These are phyloP conservation scores for Ascosphaera aggregata DNA, from an alignment of 2,329 filamentous ascomycete genomes.

Conservation along the genomic window DNA sequence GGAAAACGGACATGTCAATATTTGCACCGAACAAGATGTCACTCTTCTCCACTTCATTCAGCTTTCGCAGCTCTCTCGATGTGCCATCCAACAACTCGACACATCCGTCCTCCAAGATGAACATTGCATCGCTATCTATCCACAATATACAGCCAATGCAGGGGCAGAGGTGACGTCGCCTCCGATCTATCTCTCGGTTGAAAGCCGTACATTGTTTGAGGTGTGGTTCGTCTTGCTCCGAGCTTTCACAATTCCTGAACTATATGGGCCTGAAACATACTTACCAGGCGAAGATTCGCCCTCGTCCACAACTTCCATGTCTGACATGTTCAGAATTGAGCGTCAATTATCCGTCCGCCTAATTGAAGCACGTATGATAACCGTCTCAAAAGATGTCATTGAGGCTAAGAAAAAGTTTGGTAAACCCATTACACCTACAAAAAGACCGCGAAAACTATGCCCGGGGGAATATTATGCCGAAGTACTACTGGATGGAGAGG, in stretches of 20 bases:
- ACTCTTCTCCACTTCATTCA: conserved; percentile 63
- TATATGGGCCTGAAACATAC: conserved; percentile 45
- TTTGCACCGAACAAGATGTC: conserved; percentile 69
- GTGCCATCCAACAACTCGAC: conserved; percentile 75
- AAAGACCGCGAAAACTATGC: conserved; percentile 6
- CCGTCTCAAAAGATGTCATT: conserved; percentile 10
- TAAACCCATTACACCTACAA: conserved; percentile 10
- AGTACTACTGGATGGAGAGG: conserved; percentile 24
- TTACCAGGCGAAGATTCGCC: conserved; percentile 20
- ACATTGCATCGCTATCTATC: conserved; percentile 86
- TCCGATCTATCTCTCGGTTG: conserved; percentile 75
- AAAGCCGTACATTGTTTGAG: conserved; percentile 76
- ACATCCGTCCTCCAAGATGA: conserved; percentile 79
- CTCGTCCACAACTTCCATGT: conserved; percentile 15
- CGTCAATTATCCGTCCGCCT: conserved; percentile 34
- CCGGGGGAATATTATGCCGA: conserved; percentile 24
- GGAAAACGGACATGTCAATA: conserved; percentile 82
- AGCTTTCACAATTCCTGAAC: conserved; percentile 75
- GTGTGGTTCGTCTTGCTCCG: conserved; percentile 89
- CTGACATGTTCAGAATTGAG: conserved; percentile 44
- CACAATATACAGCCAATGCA: conserved; percentile 60
- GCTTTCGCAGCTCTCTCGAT: conserved; percentile 68
- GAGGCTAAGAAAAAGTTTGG: conserved; percentile 15
- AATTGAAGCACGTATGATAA: conserved; percentile 35
- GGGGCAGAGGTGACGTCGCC: conserved; percentile 52